Percentiles rank a stretch among this genome's conserved stretches.
Conservation (phyloP, 768 basidiomycete species). For the Collybia nuda region DNA sequence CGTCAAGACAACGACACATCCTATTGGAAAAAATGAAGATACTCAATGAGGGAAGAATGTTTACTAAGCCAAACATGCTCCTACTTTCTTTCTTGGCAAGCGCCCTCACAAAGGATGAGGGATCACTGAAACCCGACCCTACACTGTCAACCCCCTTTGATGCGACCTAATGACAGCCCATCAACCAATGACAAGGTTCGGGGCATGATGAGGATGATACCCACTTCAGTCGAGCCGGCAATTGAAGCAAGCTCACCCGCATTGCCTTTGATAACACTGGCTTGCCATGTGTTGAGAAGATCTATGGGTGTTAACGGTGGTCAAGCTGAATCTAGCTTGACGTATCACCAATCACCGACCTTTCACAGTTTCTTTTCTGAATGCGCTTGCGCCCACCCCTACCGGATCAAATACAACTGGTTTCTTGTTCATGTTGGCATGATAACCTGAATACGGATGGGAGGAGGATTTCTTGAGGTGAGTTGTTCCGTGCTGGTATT, state of each 20-base stretch:
- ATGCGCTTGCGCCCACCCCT: constrained; percentile 80
- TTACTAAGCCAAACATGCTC: constrained; percentile 19
- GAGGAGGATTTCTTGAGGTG: not conserved
- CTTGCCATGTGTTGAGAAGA: constrained; percentile 76
- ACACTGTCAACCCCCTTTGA: constrained; percentile 86
- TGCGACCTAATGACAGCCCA: constrained; percentile 45
- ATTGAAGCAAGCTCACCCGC: constrained; percentile 85
- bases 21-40: constrained; percentile 34
- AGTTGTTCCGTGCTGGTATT: not conserved
- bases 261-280: constrained; percentile 93
- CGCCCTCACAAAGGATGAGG: constrained; percentile 62
- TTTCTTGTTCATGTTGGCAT: constrained; percentile 67
- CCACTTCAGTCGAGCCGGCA: constrained; percentile 73
- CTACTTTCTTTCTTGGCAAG: constrained; percentile 76
- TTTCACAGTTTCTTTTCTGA: constrained; percentile 60
- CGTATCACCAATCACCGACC: constrained; percentile 33
- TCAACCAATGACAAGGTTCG: not conserved
- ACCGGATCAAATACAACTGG: constrained; percentile 92
- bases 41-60: not conserved
- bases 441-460: constrained; percentile 30
- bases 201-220: not conserved
- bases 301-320: constrained; percentile 34
- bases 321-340: not conserved
- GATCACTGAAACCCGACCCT: constrained; percentile 76
- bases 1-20: constrained; percentile 79